Base-by-base conservation (phyloP, 495 filamentous ascomycete genomes). In the Tirmania nivea region DNA sequence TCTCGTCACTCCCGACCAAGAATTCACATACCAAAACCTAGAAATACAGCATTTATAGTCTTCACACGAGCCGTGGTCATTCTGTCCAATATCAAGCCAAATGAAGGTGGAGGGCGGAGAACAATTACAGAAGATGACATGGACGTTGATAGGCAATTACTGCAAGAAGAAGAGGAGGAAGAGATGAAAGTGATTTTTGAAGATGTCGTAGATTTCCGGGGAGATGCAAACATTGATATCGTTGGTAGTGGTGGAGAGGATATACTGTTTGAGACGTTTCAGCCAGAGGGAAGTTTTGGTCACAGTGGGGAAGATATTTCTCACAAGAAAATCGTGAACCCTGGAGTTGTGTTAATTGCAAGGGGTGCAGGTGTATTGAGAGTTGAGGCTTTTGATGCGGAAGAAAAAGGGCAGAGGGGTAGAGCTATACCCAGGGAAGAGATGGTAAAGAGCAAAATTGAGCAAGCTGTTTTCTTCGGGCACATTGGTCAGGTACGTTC, bases 381-480 rank as follows among this genome's bases (percentile, higher is more conserved):
- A 54, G 67, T 95, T 37, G 75, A 75, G n/a, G 66, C 75, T 16
- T 67, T 68, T 34, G 73, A 80, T 48, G 66, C 70, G 10, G 69
- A 73, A 52, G 69, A 69, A 12, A 48, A 59, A n/a, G 17, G 20
- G 12, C 62, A 62, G 42, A 19, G 39, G 17, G 17, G 39, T 0
- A 45, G 12, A 14, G 39, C 17, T 8, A 67, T 72, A 1, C 75
- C 73, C 5, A 62, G 69, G 55, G 59, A 62, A 34, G 50, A 54
- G 12, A 86, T 84, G 1, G 82, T 84, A 8, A 86, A 83, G 63
- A 83, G 78, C 63, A 95, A 89, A 66, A 72, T 99, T 47, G 86
- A 94, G 60, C 89, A 96, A 65, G 89, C 89, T 12, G 79, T 95
- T 3, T 94, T 94, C 69, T 96, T 83, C 64, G 86, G 88, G 1